Conservation (phyloP, 306 rosid genomes). For the Astragalus membranaceus region DNA sequence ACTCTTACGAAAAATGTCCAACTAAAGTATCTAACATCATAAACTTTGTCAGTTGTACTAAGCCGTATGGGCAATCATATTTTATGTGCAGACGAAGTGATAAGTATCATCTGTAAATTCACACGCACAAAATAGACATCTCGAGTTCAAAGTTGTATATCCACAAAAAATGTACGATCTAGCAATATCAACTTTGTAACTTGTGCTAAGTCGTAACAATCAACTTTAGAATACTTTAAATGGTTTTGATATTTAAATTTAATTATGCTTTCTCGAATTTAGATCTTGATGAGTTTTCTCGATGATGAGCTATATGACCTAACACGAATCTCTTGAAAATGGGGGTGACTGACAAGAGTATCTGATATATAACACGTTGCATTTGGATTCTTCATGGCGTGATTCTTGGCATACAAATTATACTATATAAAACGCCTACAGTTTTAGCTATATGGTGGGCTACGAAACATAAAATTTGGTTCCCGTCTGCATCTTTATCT, state of each 20-base stretch:
- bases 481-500: background rate
- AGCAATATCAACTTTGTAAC: too few relatives aligned
- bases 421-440: background rate
- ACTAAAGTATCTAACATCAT: too few relatives aligned
- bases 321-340: conserved; percentile 23
- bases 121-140: too few relatives aligned
- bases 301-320: conserved; percentile 11
- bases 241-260: background rate
- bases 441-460: conserved; percentile 13
- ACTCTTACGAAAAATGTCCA: too few relatives aligned
- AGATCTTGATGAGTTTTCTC: background rate
- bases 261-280: background rate
- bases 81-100: too few relatives aligned
- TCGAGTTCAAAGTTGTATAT: too few relatives aligned
- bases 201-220: too few relatives aligned
- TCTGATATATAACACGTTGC: conserved; percentile 5
- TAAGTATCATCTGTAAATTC: too few relatives aligned
- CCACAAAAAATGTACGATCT: too few relatives aligned
- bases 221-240: background rate
- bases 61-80: too few relatives aligned
- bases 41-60: too few relatives aligned
- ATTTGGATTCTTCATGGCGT: conserved; percentile 5
- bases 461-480: conserved; percentile 17
- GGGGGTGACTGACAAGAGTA: background rate
- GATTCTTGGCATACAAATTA: conserved; percentile 13